A percentile compares a stretch with the other conserved stretches of the same genome.
These are phyloP conservation scores for Capronia americana DNA, from an alignment of 2,329 filamentous ascomycete species.

Conservation along the genomic window DNA sequence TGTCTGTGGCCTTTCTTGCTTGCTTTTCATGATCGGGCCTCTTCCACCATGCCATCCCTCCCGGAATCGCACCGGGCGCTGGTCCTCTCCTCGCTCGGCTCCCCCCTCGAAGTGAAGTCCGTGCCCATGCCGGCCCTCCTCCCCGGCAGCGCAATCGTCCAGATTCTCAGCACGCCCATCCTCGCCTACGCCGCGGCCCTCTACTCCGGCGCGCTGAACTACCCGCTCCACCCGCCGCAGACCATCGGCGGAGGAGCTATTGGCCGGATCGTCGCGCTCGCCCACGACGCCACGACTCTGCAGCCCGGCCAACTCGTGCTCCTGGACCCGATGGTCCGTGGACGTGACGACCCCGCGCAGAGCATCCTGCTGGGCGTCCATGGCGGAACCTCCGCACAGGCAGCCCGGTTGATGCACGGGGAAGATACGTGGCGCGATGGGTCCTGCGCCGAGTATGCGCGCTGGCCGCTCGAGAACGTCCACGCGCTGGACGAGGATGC, in stretches of 20 bases:
- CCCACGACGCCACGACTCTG: constrained; percentile 47
- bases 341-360: constrained; percentile 45
- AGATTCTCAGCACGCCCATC: background rate
- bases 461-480: constrained; percentile 48
- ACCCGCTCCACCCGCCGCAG: constrained; percentile 1
- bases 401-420: constrained; percentile 43
- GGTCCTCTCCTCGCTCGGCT: background rate
- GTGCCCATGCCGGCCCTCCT: background rate
- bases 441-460: constrained; percentile 46
- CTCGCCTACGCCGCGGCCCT: constrained; percentile 17
- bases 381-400: constrained; percentile 41
- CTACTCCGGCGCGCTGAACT: constrained; percentile 42
- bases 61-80: background rate
- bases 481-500: constrained; percentile 43
- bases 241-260: constrained; percentile 45
- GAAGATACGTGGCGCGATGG: constrained; percentile 45
- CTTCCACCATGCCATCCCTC: background rate
- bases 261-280: constrained; percentile 46
- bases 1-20: no score
- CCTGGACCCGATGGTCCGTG: constrained; percentile 46
- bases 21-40: no score
- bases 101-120: background rate
- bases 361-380: constrained; percentile 36
- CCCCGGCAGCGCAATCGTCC: background rate
- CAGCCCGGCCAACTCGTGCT: constrained; percentile 48